phyloP scores from a whole-genome alignment of 2,329 filamentous ascomycete genomes.

The Exophiala viscosa region DNA sequence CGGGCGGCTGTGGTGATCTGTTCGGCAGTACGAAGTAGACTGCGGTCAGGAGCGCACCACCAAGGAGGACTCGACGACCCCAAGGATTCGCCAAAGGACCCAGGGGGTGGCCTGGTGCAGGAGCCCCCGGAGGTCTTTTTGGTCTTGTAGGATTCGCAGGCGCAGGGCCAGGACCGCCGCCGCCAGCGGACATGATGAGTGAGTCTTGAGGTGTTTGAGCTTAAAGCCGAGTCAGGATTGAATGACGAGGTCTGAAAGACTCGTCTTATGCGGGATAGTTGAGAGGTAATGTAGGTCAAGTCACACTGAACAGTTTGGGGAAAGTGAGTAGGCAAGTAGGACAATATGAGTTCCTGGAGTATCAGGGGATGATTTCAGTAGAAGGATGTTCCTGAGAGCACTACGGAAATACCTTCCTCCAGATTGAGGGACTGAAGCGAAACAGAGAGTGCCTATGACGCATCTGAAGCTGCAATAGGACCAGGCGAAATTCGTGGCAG shows the following conservation, averaged over 20 bases:
- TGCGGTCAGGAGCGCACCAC: conserved; percentile 8
- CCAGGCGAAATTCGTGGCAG: neutral
- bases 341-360: neutral
- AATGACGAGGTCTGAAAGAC: neutral
- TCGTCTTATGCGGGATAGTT: neutral
- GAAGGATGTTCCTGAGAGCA: neutral
- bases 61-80: conserved; percentile 11
- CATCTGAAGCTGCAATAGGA: neutral
- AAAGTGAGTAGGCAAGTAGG: neutral
- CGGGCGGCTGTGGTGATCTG: conserved; percentile 9
- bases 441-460: neutral
- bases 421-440: neutral
- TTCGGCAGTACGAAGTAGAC: conserved; percentile 11
- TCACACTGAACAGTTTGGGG: neutral
- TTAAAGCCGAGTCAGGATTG: no score
- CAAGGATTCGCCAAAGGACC: neutral
- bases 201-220: no score
- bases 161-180: conserved; percentile 4
- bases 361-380: neutral
- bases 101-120: neutral
- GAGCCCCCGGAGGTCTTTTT: neutral
- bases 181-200: conserved; percentile 7
- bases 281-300: neutral
- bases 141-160: conserved; percentile 10
- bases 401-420: neutral